Evolutionary conservation across 805 yeast genomes (phyloP).

Genomic region (Metschnikowia santaceciliae): DNA sequence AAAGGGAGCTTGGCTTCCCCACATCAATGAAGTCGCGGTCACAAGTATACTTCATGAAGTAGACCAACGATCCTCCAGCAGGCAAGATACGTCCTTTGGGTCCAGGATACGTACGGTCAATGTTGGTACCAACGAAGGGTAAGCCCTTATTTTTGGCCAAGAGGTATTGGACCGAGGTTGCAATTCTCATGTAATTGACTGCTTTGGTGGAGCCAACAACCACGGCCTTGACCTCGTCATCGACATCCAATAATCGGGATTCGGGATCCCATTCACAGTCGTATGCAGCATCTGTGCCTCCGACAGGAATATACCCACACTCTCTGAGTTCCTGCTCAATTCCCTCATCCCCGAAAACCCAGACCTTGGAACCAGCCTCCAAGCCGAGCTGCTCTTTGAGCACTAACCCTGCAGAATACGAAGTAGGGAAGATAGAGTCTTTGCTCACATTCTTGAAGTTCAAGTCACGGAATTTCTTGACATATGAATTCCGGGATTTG

Average conservation of each 20-base stretch:
- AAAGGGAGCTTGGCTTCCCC: slow-evolving; percentile 35
- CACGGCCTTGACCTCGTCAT: slow-evolving; percentile 38
- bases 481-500: slow-evolving; percentile 31
- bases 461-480: slow-evolving; percentile 27
- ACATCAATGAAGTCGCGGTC: slow-evolving; percentile 31
- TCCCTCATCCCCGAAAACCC: slow-evolving; percentile 41
- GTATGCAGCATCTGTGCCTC: slow-evolving; percentile 31
- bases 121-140: slow-evolving; percentile 39
- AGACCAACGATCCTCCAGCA: slow-evolving; percentile 41
- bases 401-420: slow-evolving; percentile 33
- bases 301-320: slow-evolving; percentile 31
- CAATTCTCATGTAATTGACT: slow-evolving; percentile 34
- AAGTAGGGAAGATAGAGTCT: slow-evolving; percentile 32
- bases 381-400: slow-evolving; percentile 22
- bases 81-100: slow-evolving; percentile 35
- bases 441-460: slow-evolving; percentile 29
- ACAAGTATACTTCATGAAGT: slow-evolving; percentile 34
- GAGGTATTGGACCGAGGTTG: slow-evolving; percentile 36
- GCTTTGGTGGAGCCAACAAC: slow-evolving; percentile 38
- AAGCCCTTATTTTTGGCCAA: slow-evolving; percentile 26
- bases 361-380: slow-evolving; percentile 30
- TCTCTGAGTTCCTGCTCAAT: slow-evolving; percentile 33
- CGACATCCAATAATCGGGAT: slow-evolving; percentile 27
- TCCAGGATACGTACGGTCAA: slow-evolving; percentile 40
- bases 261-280: slow-evolving; percentile 24